phyloP scores from a whole-genome alignment of 345 rosid species.

The Syzygium oleosum region DNA sequence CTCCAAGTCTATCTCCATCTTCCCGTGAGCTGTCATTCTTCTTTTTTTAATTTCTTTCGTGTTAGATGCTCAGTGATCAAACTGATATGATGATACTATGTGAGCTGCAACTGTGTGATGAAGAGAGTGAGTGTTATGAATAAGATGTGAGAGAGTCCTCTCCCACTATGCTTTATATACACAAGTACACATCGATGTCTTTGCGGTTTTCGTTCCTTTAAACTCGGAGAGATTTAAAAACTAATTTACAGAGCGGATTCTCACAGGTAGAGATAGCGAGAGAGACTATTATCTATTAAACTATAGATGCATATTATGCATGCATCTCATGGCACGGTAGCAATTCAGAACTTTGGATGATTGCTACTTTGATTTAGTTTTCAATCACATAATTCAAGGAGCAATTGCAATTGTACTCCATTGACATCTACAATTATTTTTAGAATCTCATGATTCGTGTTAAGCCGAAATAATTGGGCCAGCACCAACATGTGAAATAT shows the following conservation, averaged over 20 bases:
- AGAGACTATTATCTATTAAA: too few species aligned
- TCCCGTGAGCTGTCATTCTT: slow-evolving; percentile 8
- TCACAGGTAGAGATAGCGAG: too few species aligned
- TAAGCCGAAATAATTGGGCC: background rate
- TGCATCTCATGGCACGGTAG: background rate
- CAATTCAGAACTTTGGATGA: background rate
- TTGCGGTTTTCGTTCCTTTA: background rate
- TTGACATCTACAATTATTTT: background rate
- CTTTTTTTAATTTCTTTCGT: background rate
- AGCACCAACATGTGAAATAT: background rate
- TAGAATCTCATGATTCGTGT: background rate
- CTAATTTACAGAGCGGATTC: too few species aligned
- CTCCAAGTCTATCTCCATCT: slow-evolving; percentile 26
- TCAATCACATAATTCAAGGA: background rate
- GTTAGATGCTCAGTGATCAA: background rate
- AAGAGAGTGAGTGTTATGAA: background rate
- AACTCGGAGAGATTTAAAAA: too few species aligned
- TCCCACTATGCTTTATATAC: background rate
- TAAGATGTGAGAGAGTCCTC: background rate
- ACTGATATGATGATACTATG: background rate
- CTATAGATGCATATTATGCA: too few species aligned
- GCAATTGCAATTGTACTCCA: background rate
- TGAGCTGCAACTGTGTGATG: background rate
- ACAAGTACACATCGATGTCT: background rate
- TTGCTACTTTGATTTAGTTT: too few species aligned